Percentiles rank a stretch among this genome's conserved stretches.
Conservation (phyloP, 1,284 basidiomycete species). For the Ceratobasidium theobromae region DNA sequence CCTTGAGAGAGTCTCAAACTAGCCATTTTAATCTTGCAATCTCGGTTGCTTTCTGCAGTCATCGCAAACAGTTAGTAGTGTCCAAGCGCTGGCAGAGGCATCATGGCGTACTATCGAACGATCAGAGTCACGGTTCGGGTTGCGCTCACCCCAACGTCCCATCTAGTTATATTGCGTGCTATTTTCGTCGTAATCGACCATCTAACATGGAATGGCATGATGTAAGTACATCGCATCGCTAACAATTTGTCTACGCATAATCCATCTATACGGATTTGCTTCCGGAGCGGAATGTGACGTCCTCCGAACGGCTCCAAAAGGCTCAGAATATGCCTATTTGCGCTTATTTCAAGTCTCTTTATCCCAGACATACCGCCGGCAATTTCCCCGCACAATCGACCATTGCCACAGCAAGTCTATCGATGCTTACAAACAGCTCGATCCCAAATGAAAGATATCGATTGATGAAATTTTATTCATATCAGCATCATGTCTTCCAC, state of each 20-base stretch:
- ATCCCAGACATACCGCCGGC: no score
- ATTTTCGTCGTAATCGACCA: no score
- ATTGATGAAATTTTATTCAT: slow-evolving; percentile 22
- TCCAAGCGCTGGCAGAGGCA: no score
- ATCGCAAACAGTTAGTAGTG: no score
- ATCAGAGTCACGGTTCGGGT: neutral
- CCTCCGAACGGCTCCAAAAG: no score
- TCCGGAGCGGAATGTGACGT: neutral
- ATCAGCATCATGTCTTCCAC: neutral
- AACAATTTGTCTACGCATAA: neutral
- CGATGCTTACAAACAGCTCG: no score
- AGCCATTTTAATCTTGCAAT: neutral
- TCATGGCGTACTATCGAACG: no score
- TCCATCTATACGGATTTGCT: neutral
- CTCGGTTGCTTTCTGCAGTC: neutral
- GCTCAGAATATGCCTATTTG: no score
- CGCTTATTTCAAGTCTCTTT: no score
- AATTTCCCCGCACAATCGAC: no score
- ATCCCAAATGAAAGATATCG: neutral
- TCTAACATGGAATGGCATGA: neutral
- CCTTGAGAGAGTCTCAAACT: slow-evolving; percentile 14
- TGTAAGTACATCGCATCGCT: neutral
- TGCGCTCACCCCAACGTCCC: neutral
- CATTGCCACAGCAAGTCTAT: no score
- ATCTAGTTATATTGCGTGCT: no score